Evolutionary conservation across 2,329 filamentous ascomycete species (phyloP), one percentile per base, ranked within the genome.

Genomic region (Aspergillus transmontanensis): DNA sequence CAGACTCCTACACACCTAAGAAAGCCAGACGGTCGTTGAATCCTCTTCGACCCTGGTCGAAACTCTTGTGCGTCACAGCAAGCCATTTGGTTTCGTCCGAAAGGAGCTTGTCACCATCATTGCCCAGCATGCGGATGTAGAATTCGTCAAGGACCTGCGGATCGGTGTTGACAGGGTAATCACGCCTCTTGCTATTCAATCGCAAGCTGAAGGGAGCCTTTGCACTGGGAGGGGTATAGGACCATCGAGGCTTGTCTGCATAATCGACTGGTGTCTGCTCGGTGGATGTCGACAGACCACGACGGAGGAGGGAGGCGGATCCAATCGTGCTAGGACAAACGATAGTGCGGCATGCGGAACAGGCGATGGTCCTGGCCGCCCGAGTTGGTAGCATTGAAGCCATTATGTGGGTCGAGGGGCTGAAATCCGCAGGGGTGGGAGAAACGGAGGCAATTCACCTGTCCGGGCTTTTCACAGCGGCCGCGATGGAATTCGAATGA

Each of bases 51-150:
- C 94, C 95, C 75, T 98, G 93, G 76, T 99, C 94, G 75, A 97
- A 98, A 80, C 93, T 97, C 86, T 98, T 98, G 79, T 98, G 95
- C 68, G 95, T 99, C 61, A 99, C 87, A 34, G 94, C 94, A 73
- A 98, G 83, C 95, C 95, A 99, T 82, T 97, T 98, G 66, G 95
- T 84, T 81, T 99, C 94, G 19, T 97, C 94, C 2, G 90, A 89
- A 62, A 99, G 83, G 76, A 95, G 77, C 70, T 85, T 86, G 69
- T 91, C 87, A 62, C 91, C 92, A 53, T 86, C 88, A 54, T 83
- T 83, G 6, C 94, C 94, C 60, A 98, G 81, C 69, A 98, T 86
- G 59, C 84, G 84, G 68, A 86, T 84, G 78, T 97, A 96, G 78
- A 93, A 90, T 56, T 86, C 83, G 76, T 98, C 90, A 60, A 99